A percentile compares a stretch with the other conserved stretches of the same genome.
These are phyloP conservation scores for Elsinoe arachidis DNA, from an alignment of 2,329 filamentous ascomycete genomes.

Conservation along the genomic window DNA sequence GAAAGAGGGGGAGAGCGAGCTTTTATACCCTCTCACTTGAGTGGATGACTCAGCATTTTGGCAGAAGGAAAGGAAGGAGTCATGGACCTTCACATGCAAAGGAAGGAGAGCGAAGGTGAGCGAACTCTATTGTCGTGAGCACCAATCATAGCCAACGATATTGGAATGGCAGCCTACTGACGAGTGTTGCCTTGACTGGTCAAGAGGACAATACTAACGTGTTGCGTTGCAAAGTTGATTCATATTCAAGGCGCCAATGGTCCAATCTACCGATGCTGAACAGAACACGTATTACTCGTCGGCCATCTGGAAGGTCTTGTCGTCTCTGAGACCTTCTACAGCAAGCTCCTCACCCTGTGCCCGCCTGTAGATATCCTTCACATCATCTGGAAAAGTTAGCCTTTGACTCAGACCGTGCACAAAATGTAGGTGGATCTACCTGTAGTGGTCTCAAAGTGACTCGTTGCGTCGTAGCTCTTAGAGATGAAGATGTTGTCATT, in stretches of 20 bases:
- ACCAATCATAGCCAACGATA: not conserved
- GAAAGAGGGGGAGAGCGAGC: not conserved
- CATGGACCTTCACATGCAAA: not conserved
- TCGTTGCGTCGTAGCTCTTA: slow-evolving; percentile 96
- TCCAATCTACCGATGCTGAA: not conserved
- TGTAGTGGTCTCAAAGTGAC: slow-evolving; percentile 89
- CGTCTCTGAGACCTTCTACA: slow-evolving; percentile 79
- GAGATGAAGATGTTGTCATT: slow-evolving; percentile 94
- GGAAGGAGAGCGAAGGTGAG: too few relatives aligned
- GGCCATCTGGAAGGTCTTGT: slow-evolving; percentile 55
- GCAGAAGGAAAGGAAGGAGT: not conserved
- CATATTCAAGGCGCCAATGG: not conserved
- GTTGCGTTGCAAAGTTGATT: not conserved
- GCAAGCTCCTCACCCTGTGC: slow-evolving; percentile 76
- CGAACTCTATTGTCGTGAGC: too few relatives aligned
- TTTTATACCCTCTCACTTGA: not conserved
- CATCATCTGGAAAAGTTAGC: slow-evolving; percentile 58
- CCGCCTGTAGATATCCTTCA: slow-evolving; percentile 84
- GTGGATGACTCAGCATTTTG: not conserved
- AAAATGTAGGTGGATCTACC: slow-evolving; percentile 33
- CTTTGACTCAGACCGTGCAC: not conserved
- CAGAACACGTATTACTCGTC: slow-evolving; percentile 40
- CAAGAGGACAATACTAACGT: not conserved
- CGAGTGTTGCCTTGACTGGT: not conserved
- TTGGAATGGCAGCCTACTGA: not conserved